phyloP scores from a whole-genome alignment of 176 grass and related monocot genomes.

The Eleusine coracana region DNA sequence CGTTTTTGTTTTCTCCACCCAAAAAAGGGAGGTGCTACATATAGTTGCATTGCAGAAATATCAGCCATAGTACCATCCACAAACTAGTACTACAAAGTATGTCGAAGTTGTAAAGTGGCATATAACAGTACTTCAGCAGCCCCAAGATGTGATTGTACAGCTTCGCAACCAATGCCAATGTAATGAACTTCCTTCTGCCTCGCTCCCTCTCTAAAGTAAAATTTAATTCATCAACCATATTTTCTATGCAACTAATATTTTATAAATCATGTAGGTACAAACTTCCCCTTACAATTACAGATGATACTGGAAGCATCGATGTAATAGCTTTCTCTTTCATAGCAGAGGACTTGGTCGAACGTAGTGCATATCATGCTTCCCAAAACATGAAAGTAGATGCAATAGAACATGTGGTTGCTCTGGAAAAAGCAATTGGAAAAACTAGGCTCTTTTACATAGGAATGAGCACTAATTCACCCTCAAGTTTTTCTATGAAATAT shows the following conservation, averaged over 20 bases:
- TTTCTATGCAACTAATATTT: too few relatives aligned
- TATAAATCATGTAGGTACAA: background rate
- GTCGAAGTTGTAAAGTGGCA: background rate
- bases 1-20: too few relatives aligned
- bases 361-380: background rate
- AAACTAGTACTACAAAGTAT: slow-evolving; percentile 6
- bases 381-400: slow-evolving; percentile 24
- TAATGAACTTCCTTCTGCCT: background rate
- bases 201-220: background rate
- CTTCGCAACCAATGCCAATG: background rate
- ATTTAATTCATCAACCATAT: background rate
- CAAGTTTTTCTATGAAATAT: slow-evolving; percentile 9
- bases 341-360: background rate
- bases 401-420: background rate
- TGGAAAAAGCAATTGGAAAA: background rate
- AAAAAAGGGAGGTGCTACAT: background rate
- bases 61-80: background rate
- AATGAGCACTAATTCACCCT: background rate
- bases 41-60: background rate
- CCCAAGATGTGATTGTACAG: background rate
- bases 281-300: slow-evolving; percentile 11
- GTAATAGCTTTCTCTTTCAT: background rate
- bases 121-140: too few relatives aligned
- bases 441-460: background rate
- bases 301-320: background rate